Base-by-base conservation (phyloP, 257 asterid genomes). In the Solanum neorickii region DNA sequence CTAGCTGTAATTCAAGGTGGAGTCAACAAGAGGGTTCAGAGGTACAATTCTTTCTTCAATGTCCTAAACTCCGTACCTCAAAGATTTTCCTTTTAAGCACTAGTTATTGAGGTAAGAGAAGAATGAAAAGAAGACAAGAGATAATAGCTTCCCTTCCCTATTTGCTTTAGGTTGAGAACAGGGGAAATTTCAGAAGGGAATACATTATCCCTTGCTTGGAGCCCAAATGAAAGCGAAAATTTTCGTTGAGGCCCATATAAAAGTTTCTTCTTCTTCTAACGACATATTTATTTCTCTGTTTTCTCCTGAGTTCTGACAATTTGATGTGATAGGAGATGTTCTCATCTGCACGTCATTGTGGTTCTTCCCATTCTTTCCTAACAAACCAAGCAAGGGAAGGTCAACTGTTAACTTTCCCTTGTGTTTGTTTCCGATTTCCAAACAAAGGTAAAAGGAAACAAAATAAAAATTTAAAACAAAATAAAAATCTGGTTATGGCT, bases 1-100 rank as follows among this genome's bases (percentile, higher is more conserved):
- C 94, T 82, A 93, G 93, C 92, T 96, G 99, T 89, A 96, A 94
- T 86, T 96, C 99, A 59, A 94, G 88, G 89, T 95, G 98, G 98
- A 95, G 98, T 87, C 98, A 95, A 87, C 97, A 93, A 41, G 99
- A 94, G 87, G 98, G 99, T 56, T 96, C 98, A 3, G 97, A 95
- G 99, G 98, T 96, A 92, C 39, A 66, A 60, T 33, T 56, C 29
- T 80, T 29, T 80, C 10, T 47, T 80, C 29, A 18, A 5, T 80
- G 85, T 80, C 35, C 85, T 41, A 29, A 80, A 29, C 44, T 29
- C 10, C 29, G 3, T 47, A 29, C 44, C 68, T 29, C 84, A 46
- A 44, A 25, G 29, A 47, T 27, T 5, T 78, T 47, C 42, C 68
- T 29, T 15, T 80, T 47, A 47, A 16, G 10, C 5, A 80, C 41